A percentile compares a stretch with the other conserved stretches of the same genome.
phyloP scores from a whole-genome alignment of 192 early-diverging fungal genomes.

The Rhizoclosmatium globosum region DNA sequence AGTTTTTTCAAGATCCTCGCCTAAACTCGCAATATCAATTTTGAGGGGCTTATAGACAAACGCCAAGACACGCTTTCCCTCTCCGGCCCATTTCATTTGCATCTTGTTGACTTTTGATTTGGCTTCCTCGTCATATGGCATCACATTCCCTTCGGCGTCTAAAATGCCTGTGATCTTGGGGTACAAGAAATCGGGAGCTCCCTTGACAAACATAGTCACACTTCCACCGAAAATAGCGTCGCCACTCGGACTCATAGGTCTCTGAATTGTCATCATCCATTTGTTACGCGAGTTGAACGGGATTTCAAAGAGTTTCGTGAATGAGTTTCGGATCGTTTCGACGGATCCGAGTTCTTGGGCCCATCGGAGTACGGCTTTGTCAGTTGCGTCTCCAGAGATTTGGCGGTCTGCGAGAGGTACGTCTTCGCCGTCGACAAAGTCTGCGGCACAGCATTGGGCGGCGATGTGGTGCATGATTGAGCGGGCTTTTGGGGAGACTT shows the following conservation, averaged over 20 bases:
- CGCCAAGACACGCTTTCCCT: slow-evolving; percentile 89
- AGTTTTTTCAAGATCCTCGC: slow-evolving; percentile 48
- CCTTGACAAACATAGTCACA: slow-evolving; percentile 72
- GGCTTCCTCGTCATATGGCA: slow-evolving; percentile 51
- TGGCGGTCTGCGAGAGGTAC: slow-evolving; percentile 65
- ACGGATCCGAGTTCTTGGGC: slow-evolving; percentile 47
- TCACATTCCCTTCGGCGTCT: slow-evolving; percentile 56
- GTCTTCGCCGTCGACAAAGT: slow-evolving; percentile 60
- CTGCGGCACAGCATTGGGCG: slow-evolving; percentile 72
- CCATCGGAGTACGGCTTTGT: slow-evolving; percentile 40
- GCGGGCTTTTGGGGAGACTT: slow-evolving; percentile 3
- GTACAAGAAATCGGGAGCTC: slow-evolving; percentile 80
- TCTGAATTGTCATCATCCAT: slow-evolving; percentile 79
- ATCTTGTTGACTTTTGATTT: slow-evolving; percentile 64
- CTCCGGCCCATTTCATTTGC: slow-evolving; percentile 63
- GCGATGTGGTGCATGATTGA: slow-evolving; percentile 18
- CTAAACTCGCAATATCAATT: background rate
- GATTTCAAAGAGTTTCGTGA: slow-evolving; percentile 83
- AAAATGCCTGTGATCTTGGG: slow-evolving; percentile 71
- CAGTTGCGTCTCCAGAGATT: slow-evolving; percentile 58
- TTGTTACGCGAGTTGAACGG: slow-evolving; percentile 95
- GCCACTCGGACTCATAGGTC: background rate
- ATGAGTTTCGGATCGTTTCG: slow-evolving; percentile 34
- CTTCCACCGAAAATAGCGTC: background rate
- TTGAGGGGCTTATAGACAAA: slow-evolving; percentile 65